Percentiles rank a stretch among this genome's conserved stretches.
Conservation (phyloP, 768 basidiomycete species). For the Clathrus columnatus region DNA sequence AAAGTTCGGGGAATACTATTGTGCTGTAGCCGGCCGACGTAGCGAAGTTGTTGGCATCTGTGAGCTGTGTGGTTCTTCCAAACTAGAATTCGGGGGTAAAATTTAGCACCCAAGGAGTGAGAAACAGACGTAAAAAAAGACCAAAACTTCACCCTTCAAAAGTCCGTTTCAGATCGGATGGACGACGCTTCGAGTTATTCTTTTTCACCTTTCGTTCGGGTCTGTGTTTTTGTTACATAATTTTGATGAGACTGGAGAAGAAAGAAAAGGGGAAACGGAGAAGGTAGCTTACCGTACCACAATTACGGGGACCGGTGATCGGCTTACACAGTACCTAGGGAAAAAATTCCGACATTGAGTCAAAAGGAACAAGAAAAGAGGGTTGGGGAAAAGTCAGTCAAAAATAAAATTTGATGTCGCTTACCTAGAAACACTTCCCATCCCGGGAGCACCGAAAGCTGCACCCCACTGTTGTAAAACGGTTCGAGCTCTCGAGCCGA, state of each 20-base stretch:
- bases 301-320: slow-evolving; percentile 92
- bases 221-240: not conserved
- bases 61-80: not conserved
- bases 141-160: not conserved
- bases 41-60: slow-evolving; percentile 2
- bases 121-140: not conserved
- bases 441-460: slow-evolving; percentile 41
- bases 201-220: not conserved
- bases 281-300: slow-evolving; percentile 55
- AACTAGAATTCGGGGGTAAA: not conserved
- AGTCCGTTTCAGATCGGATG: not conserved
- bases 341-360: not conserved
- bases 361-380: not conserved
- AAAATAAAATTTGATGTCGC: slow-evolving; percentile 12
- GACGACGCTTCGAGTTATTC: not conserved
- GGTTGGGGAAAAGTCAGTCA: not conserved
- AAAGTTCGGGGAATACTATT: not conserved
- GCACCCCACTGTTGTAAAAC: slow-evolving; percentile 46
- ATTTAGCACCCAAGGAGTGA: not conserved
- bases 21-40: not conserved
- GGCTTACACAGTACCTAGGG: slow-evolving; percentile 73
- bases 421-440: slow-evolving; percentile 57
- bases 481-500: slow-evolving; percentile 74
- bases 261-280: not conserved
- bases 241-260: not conserved